These are phyloP conservation scores for Ensete glaucum DNA, from an alignment of 176 grass and related monocot species.

Conservation along the genomic window DNA sequence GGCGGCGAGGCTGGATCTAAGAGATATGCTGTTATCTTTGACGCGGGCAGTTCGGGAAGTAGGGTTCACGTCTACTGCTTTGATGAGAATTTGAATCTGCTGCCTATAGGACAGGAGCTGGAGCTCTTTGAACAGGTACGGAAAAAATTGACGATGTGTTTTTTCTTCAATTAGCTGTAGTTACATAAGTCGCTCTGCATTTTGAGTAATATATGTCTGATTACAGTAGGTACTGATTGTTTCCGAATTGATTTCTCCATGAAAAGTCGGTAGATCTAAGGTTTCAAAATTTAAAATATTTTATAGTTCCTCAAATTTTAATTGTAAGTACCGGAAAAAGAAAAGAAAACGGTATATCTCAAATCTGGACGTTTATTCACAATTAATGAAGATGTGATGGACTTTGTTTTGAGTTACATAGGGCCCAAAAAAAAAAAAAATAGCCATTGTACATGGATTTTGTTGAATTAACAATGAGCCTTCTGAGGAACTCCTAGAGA, in stretches of 20 bases:
- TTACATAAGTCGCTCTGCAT: background rate
- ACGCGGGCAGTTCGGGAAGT: constrained; percentile 27
- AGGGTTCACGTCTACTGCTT: constrained; percentile 30
- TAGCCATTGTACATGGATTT: background rate
- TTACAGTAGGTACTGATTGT: background rate
- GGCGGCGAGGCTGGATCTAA: constrained; percentile 6
- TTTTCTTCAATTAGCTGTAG: background rate
- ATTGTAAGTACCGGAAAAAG: background rate
- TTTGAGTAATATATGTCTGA: background rate
- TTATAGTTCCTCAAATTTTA: background rate
- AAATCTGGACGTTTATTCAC: background rate
- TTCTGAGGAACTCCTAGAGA: no score
- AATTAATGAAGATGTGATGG: background rate
- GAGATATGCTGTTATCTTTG: constrained; percentile 29
- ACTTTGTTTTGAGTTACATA: background rate
- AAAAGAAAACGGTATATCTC: background rate
- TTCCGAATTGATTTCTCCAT: background rate
- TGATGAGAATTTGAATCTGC: constrained; percentile 21
- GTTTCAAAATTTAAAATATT: background rate
- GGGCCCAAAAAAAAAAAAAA: background rate
- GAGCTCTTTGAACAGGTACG: constrained; percentile 20
- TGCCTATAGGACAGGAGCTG: constrained; percentile 16
- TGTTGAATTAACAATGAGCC: background rate
- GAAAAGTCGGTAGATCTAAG: background rate
- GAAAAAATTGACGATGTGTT: background rate